Evolutionary conservation across 2,329 filamentous ascomycete species (phyloP), one percentile per base, ranked within the genome.

Genomic region (Cercospora nicotianae): DNA sequence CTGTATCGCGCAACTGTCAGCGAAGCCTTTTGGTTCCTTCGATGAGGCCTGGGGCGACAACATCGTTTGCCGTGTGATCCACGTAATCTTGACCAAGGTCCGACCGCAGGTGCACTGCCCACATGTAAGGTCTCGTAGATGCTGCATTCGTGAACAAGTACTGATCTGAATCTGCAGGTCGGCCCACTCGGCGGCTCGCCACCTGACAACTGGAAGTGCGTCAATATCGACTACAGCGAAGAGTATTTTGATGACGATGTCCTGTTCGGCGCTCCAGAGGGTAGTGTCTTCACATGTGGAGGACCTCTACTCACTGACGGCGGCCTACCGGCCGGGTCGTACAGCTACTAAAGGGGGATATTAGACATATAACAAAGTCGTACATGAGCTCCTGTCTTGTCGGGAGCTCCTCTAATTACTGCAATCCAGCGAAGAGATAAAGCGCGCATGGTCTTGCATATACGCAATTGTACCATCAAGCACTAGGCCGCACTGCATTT

Each of bases 31-130:
- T 64, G 81, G 81, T 1, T 79, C 71, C 33, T 83, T 81, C 63
- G 79, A 82, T 62, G 78, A 82, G 67, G 78, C 78, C 0, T 83
- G 80, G 79, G 81, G 79, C 9, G 80, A 83, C 68, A 82, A 82
- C 61, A 72, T 83, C 8, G 80, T 80, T 28, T 83, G 80, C 70
- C 74, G 81, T 2, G 77, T 74, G 7, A 80, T 83, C 48, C 81
- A 83, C 69, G 66, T 82, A 28, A 73, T 83, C 20, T 74, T 83
- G 28, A 75, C 76, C 1, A 58, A 60, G 18, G 67, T 75, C 16
- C 51, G 74, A 30, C 75, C 75, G 10, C 71, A 75, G 13, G 71
- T 74, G 16, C 75, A 77, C 60, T 77, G 76, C 66, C 69, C 75
- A 10, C 75, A 77, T 53, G 75, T 77, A 58, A 18, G 55, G 33